phyloP scores from a whole-genome alignment of 345 rosid genomes.

The Cardiospermum halicacabum region DNA sequence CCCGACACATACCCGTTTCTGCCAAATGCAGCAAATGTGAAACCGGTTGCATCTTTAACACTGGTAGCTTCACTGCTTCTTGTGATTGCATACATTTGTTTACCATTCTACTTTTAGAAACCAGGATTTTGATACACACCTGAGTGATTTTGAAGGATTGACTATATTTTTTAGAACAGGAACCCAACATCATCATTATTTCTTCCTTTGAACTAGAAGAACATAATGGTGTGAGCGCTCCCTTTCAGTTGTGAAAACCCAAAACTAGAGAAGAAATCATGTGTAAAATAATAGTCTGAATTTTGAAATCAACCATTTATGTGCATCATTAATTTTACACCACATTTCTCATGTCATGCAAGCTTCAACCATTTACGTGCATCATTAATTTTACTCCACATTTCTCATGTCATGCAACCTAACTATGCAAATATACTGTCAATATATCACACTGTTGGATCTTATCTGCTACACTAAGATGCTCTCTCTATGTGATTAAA shows the following conservation, averaged over 20 bases:
- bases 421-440: too few relatives aligned
- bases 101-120: constrained; percentile 4
- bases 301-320: background rate
- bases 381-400: background rate
- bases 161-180: constrained; percentile 9
- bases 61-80: constrained; percentile 27
- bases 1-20: constrained; percentile 48
- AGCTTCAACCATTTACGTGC: background rate
- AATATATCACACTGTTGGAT: too few relatives aligned
- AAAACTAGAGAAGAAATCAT: background rate
- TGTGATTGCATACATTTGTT: constrained; percentile 17
- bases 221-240: background rate
- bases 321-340: background rate
- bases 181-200: constrained; percentile 10
- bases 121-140: constrained; percentile 8
- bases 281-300: background rate
- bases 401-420: background rate
- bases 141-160: constrained; percentile 14
- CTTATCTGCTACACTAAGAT: too few relatives aligned
- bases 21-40: constrained; percentile 29
- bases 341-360: background rate
- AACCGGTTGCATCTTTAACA: constrained; percentile 15
- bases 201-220: background rate
- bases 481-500: too few relatives aligned
- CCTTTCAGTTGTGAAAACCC: background rate